Evolutionary conservation across 441 rosid species (phyloP).

Genomic region (Eruca vesicaria): DNA sequence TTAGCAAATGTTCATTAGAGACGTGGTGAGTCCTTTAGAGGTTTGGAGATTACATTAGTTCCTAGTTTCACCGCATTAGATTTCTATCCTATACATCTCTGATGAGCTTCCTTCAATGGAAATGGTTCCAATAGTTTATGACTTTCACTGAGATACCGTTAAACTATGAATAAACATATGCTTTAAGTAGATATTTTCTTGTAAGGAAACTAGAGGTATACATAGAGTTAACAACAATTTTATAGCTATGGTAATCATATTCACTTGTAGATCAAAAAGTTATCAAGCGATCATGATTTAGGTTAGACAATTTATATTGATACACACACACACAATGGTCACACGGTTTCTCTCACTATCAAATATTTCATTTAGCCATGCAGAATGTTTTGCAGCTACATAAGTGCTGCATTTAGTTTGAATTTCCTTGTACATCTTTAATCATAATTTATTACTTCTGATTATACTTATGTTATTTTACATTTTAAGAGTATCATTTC

Average conservation of each 20-base stretch:
- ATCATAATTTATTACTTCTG: neutral
- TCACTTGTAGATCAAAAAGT: neutral
- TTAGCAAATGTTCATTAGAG: neutral
- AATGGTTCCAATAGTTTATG: too few species aligned
- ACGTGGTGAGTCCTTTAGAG: neutral
- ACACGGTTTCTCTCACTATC: neutral
- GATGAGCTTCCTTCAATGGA: too few species aligned
- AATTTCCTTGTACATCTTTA: neutral
- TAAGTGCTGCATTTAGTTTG: neutral
- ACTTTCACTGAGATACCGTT: neutral
- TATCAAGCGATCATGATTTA: neutral
- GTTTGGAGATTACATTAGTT: neutral
- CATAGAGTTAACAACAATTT: neutral
- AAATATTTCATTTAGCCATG: neutral
- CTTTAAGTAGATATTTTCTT: neutral
- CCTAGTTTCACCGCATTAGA: constrained; percentile 17
- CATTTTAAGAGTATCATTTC: neutral
- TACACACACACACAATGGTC: neutral
- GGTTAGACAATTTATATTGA: neutral
- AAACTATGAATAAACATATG: neutral
- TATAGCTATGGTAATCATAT: neutral
- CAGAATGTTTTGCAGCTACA: neutral
- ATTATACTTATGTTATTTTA: neutral
- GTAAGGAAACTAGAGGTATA: neutral
- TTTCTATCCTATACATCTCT: too few species aligned